A percentile compares a stretch with the other conserved stretches of the same genome.
Evolutionary conservation across 257 asterid species (phyloP).

Genomic region (Cordia subcordata): DNA sequence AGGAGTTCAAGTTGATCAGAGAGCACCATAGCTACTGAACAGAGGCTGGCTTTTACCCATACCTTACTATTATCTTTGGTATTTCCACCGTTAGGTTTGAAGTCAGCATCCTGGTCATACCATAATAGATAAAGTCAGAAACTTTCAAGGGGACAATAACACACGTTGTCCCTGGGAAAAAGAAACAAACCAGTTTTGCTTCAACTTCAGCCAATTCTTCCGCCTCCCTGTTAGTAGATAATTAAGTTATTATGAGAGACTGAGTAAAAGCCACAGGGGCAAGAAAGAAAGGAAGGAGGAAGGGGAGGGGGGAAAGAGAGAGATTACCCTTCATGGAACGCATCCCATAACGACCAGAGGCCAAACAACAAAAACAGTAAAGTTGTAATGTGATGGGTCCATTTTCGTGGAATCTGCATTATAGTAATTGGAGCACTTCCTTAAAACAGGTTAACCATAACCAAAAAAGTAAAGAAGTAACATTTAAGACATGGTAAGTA

Average conservation of each 20-base stretch:
- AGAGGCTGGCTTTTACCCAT: no score
- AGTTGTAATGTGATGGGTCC: conserved; percentile 96
- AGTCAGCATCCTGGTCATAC: conserved; percentile 54
- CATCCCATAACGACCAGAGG: conserved; percentile 97
- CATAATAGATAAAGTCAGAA: not conserved
- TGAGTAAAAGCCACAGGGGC: not conserved
- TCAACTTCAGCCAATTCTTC: conserved; percentile 93
- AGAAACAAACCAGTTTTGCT: conserved; percentile 69
- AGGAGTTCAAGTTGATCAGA: no score
- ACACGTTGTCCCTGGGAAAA: not conserved
- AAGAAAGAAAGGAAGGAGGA: conserved; percentile 14
- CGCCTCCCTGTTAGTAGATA: conserved; percentile 47
- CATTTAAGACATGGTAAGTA: no score
- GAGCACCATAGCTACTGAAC: no score
- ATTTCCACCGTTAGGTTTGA: conserved; percentile 52
- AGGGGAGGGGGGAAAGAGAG: conserved; percentile 10
- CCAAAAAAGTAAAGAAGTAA: no score
- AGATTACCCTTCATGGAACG: conserved; percentile 70
- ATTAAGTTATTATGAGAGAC: conserved; percentile 1
- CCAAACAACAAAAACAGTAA: conserved; percentile 83
- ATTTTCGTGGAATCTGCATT: conserved; percentile 77
- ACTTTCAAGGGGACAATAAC: not conserved
- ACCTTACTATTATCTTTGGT: conserved; percentile 31
- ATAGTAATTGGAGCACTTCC: not conserved
- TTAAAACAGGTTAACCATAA: no score